Evolutionary conservation across 2,329 filamentous ascomycete genomes (phyloP).

Genomic region (Sporothrix dimorphospora): DNA sequence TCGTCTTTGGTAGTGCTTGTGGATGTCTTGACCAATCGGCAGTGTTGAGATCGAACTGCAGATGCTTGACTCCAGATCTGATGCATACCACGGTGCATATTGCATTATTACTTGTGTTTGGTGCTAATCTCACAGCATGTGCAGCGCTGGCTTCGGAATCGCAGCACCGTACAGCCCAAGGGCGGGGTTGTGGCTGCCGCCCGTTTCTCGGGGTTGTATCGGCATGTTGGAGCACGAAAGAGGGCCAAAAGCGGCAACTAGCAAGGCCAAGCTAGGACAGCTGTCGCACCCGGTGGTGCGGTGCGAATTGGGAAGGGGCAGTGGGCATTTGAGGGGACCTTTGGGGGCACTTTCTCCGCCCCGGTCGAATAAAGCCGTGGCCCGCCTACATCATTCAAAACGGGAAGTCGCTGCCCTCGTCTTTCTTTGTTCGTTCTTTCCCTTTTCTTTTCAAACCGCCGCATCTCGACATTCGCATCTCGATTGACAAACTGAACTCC

Average conservation of each 20-base stretch:
- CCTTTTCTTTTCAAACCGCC: background rate
- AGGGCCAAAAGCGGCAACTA: constrained; percentile 7
- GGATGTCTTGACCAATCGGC: background rate
- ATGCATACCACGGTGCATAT: background rate
- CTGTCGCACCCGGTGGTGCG: background rate
- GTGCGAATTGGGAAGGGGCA: constrained; percentile 12
- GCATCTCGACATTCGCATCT: background rate
- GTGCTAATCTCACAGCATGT: background rate
- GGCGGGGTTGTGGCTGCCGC: constrained; percentile 24
- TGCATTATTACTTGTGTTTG: background rate
- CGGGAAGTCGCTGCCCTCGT: background rate
- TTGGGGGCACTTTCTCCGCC: constrained; percentile 11
- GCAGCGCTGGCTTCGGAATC: background rate
- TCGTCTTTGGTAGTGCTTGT: background rate
- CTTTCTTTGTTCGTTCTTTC: background rate
- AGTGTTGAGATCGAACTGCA: background rate
- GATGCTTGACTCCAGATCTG: background rate
- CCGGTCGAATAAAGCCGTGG: constrained; percentile 19
- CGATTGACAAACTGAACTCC: background rate
- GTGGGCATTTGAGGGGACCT: too few species aligned
- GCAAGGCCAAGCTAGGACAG: background rate
- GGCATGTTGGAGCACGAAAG: constrained; percentile 19
- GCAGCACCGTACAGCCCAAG: background rate
- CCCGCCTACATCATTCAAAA: background rate
- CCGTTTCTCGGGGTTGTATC: constrained; percentile 29